phyloP scores from a whole-genome alignment of 192 early-diverging fungal species.

The Coemansia sp. region DNA sequence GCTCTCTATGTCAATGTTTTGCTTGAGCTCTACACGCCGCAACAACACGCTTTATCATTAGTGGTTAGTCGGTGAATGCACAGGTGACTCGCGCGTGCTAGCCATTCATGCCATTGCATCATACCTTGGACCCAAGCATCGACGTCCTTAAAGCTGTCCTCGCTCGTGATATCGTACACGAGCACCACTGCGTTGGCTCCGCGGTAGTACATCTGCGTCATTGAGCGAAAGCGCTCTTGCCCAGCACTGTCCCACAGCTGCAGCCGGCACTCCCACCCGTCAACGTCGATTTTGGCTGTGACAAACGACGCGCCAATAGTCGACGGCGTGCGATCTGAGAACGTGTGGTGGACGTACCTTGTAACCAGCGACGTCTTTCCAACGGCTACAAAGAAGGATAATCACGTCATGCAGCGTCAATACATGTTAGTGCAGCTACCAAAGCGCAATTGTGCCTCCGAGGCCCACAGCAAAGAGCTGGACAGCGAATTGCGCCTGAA shows the following conservation, averaged over 20 bases:
- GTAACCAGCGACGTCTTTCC: constrained; percentile 82
- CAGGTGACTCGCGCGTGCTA: neutral
- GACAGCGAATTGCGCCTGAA: too few relatives aligned
- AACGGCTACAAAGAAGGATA: constrained; percentile 59
- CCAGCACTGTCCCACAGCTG: constrained; percentile 79
- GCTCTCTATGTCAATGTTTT: constrained; percentile 67
- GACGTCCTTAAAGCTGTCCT: constrained; percentile 70
- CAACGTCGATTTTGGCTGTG: constrained; percentile 75
- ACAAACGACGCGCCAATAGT: constrained; percentile 81
- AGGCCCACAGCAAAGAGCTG: neutral
- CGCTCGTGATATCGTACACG: constrained; percentile 75
- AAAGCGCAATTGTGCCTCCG: neutral
- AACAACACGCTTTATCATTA: too few relatives aligned
- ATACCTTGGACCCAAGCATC: constrained; percentile 65
- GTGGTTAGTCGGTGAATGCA: neutral
- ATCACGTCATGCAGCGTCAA: neutral
- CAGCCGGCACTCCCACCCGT: constrained; percentile 75
- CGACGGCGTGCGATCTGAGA: constrained; percentile 72
- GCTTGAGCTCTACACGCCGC: constrained; percentile 57
- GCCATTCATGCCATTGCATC: neutral
- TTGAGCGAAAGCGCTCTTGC: constrained; percentile 76
- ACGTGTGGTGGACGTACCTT: constrained; percentile 75
- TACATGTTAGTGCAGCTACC: neutral
- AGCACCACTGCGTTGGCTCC: constrained; percentile 73
- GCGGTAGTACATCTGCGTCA: constrained; percentile 79